Base-by-base conservation (phyloP, 73 alveolate species). In the Stentor roeselii region DNA sequence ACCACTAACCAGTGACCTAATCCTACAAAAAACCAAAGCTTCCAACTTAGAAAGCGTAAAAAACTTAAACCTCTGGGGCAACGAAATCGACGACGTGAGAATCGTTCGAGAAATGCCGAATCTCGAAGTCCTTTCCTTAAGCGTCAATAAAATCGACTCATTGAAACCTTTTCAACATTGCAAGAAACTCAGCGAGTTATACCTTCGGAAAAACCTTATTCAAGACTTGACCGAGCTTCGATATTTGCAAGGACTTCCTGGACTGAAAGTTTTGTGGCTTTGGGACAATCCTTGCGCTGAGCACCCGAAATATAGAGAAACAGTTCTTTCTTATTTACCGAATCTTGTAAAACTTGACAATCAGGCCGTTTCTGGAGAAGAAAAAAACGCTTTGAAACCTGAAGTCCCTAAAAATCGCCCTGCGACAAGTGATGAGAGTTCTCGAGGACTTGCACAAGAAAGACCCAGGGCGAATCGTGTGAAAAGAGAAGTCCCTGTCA, bases 281-380 rank as follows among this genome's bases (percentile, higher is more conserved):
- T 96, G 95, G 92, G 99, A 97, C 59, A 97, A 97, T 87, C 99
- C 99, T 30, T 86, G 97, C 61, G 93, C 98, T 0, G 94, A 90
- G 59, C 92, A 78, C 39, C 95, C 95, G 6, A 90, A 84, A 61
- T 97, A 97, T 80, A 93, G 99, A 93, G 94, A 89, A 50, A 91
- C 86, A 67, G 97, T 97, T 11, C 89, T 97, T 39, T 92, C 89
- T 74, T 32, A 82, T 37, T 75, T 97, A 27, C 99, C 99, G 6
- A 93, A 95, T 75, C 86, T 97, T 35, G 93, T 90, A 30, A 93
- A 90, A 82, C 92, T 97, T 6, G 99, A 97, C 78, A 95, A 97
- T 76, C 77, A 95, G 34, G 94, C 95, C 4, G 93, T 92, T 39
- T 85, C 95, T 50, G 86, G 78, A 27, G 96, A 94, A 60, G 99